Evolutionary conservation across 805 yeast genomes (phyloP).

Genomic region (Yarrowia yakushimensis): DNA sequence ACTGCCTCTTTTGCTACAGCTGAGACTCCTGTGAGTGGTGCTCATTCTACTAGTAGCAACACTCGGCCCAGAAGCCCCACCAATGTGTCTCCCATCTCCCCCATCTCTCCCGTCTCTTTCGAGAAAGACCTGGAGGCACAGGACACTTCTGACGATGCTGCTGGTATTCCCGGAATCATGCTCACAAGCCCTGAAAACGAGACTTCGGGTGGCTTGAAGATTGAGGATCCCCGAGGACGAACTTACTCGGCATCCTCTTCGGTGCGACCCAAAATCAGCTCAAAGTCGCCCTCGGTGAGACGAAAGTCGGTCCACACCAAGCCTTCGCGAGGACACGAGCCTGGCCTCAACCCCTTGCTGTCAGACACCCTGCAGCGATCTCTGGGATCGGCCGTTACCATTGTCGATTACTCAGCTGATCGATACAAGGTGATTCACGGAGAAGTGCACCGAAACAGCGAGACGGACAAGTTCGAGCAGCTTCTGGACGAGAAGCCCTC

Average conservation of each 20-base stretch:
- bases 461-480: conserved; percentile 34
- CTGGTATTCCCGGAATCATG: background rate
- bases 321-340: conserved; percentile 52
- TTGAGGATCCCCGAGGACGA: background rate
- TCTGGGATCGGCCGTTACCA: conserved; percentile 52
- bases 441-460: conserved; percentile 38
- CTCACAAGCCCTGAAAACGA: background rate
- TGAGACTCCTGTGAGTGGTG: background rate
- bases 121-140: conserved; percentile 18
- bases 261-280: background rate
- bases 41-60: background rate
- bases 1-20: background rate
- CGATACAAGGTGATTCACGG: conserved; percentile 46
- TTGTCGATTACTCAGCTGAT: conserved; percentile 48
- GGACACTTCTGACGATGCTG: background rate
- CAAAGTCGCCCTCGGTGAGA: conserved; percentile 29
- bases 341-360: conserved; percentile 52
- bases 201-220: background rate
- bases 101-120: background rate
- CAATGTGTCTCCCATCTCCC: background rate
- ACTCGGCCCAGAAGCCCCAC: background rate
- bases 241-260: background rate
- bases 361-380: conserved; percentile 51
- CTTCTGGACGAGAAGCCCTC: conserved; percentile 41
- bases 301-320: conserved; percentile 40